Base-by-base conservation (phyloP, 257 asterid genomes). In the Solanum gandarillasii region DNA sequence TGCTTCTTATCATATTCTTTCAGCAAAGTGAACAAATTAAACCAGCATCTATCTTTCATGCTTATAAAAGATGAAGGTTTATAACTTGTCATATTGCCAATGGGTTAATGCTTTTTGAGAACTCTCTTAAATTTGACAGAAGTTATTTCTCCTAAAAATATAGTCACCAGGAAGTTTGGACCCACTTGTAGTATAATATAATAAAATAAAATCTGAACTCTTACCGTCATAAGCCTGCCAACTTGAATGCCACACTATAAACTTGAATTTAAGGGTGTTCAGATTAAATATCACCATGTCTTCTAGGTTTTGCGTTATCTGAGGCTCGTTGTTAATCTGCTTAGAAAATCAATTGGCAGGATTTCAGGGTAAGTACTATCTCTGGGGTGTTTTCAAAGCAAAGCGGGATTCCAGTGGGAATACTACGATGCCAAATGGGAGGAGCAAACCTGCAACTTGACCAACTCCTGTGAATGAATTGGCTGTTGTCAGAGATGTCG, bases 321-420 rank as follows among this genome's bases (percentile, higher is more conserved):
- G 68, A 41, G 87, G 20, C 34, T 32, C 9, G 62, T 25, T 78
- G 36, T 39, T 84, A 82, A 87, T 34, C 25, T 27, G 38, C 71
- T 90, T 73, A 62, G 39, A 31, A 72, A 43, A 20, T 46, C 18
- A 12, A 58, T 88, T 76, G 91, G 91, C 98, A 96, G 98, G 91
- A 90, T 96, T 93, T 78, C 91, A 88, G 72, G 91, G 92, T 13
- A 92, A 93, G 85, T 90, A 90, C 84, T 96, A 92, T 86, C 91
- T 96, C 29, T 96, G 98, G 99, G 99, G 98, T 2, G 98, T 95
- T 76, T 96, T 96, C 87, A 91, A 93, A 87, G 91, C 88, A 60
- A 92, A 91, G 88, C 93, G 86, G 58, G 38, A 39, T 32, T 3
- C 68, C 68, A 48, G 87, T 21, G 73, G 89, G 25, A 48, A 85